Percentiles rank a stretch among this genome's conserved stretches.
These are phyloP conservation scores for Rosa multiflora DNA, from an alignment of 306 rosid genomes.

Conservation along the genomic window DNA sequence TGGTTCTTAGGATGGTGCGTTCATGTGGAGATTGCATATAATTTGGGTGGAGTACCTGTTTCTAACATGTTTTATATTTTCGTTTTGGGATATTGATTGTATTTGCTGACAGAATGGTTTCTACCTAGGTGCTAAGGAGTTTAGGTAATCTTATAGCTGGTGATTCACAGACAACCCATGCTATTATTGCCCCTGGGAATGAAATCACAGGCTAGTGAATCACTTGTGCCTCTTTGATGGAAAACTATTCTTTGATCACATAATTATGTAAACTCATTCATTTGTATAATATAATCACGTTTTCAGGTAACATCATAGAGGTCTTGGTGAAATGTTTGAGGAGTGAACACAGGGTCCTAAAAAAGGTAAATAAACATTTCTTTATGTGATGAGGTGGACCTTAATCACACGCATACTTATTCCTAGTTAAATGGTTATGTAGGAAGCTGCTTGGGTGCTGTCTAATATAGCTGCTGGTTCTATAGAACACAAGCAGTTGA, in stretches of 20 bases:
- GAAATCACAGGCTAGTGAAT: slow-evolving; percentile 72
- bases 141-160: slow-evolving; percentile 93
- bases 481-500: slow-evolving; percentile 74
- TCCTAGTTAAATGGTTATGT: slow-evolving; percentile 22
- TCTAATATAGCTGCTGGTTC: slow-evolving; percentile 91
- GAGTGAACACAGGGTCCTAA: slow-evolving; percentile 84
- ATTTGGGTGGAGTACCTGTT: not conserved
- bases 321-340: slow-evolving; percentile 75
- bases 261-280: not conserved
- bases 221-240: slow-evolving; percentile 23
- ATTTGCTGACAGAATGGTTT: slow-evolving; percentile 33
- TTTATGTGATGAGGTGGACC: slow-evolving; percentile 12
- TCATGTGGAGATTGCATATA: slow-evolving; percentile 7
- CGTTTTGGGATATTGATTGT: slow-evolving; percentile 18
- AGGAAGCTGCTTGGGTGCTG: slow-evolving; percentile 98
- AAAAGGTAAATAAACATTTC: slow-evolving; percentile 59
- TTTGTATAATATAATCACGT: slow-evolving; percentile 14
- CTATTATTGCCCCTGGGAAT: slow-evolving; percentile 64
- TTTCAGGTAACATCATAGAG: slow-evolving; percentile 65
- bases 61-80: slow-evolving; percentile 13
- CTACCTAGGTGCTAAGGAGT: slow-evolving; percentile 75
- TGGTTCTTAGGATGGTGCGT: not conserved
- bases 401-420: slow-evolving; percentile 20
- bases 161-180: slow-evolving; percentile 55
- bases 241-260: slow-evolving; percentile 10